Evolutionary conservation across 176 grass and related monocot species (phyloP).

Genomic region (Ensete ventricosum): DNA sequence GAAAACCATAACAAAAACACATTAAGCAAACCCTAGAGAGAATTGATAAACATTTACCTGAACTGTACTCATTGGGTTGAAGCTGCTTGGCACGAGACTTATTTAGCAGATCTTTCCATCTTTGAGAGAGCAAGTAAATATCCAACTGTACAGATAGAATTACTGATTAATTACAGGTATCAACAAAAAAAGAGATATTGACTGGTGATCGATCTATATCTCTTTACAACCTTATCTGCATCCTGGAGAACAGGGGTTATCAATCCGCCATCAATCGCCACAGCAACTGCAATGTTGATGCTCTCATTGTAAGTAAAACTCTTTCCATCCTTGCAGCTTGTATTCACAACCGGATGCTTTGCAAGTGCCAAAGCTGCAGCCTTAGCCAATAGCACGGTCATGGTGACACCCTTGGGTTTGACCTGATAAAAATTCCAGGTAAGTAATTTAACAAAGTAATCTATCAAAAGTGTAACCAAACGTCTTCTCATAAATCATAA

Average conservation of each 20-base stretch:
- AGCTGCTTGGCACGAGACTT: slow-evolving; percentile 81
- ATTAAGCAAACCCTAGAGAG: neutral
- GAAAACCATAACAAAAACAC: slow-evolving; percentile 14
- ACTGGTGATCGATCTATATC: neutral
- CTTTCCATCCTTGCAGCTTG: slow-evolving; percentile 90
- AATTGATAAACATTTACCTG: slow-evolving; percentile 32
- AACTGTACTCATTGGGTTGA: slow-evolving; percentile 67
- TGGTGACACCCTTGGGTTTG: slow-evolving; percentile 82
- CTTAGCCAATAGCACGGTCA: slow-evolving; percentile 73
- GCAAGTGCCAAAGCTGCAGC: slow-evolving; percentile 68
- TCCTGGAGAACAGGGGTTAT: slow-evolving; percentile 77
- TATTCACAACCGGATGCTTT: slow-evolving; percentile 73
- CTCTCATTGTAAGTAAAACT: slow-evolving; percentile 69
- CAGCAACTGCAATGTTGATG: slow-evolving; percentile 68
- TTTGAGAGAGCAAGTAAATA: slow-evolving; percentile 79
- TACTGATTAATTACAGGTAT: slow-evolving; percentile 2
- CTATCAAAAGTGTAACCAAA: neutral
- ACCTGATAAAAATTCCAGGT: slow-evolving; percentile 23
- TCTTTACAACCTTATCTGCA: slow-evolving; percentile 58
- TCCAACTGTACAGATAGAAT: slow-evolving; percentile 50
- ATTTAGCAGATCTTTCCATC: slow-evolving; percentile 77
- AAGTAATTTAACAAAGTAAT: neutral
- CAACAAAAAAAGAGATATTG: slow-evolving; percentile 10
- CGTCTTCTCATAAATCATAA: too few relatives aligned
- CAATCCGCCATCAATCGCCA: slow-evolving; percentile 82